phyloP scores from a whole-genome alignment of 345 rosid genomes.

The Turritis glabra region DNA sequence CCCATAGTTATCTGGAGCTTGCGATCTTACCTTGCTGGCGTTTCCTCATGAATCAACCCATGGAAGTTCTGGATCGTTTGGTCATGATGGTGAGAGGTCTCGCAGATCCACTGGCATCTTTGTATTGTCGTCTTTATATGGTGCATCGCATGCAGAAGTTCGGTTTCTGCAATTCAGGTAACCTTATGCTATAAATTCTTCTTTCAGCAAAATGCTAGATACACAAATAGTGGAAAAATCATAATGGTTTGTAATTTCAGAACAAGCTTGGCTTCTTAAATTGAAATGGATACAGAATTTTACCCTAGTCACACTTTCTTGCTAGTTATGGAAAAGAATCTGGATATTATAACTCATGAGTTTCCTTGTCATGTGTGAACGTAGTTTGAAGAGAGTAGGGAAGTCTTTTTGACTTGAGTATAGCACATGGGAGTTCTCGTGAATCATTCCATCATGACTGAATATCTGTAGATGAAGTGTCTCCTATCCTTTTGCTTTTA shows the following conservation, averaged over 20 bases:
- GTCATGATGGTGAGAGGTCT: slow-evolving; percentile 84
- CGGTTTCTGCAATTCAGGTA: slow-evolving; percentile 58
- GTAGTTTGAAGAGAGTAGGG: slow-evolving; percentile 7
- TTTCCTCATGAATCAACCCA: slow-evolving; percentile 61
- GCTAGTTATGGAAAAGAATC: slow-evolving; percentile 10
- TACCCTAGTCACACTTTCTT: slow-evolving; percentile 14
- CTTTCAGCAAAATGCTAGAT: not conserved
- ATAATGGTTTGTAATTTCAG: slow-evolving; percentile 3
- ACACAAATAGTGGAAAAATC: not conserved
- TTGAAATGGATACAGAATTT: not conserved
- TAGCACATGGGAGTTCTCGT: slow-evolving; percentile 1
- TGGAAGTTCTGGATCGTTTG: slow-evolving; percentile 60
- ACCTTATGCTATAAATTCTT: not conserved
- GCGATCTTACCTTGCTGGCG: slow-evolving; percentile 91
- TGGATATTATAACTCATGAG: not conserved
- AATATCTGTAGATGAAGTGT: slow-evolving; percentile 5
- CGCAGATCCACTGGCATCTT: slow-evolving; percentile 82
- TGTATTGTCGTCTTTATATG: slow-evolving; percentile 79
- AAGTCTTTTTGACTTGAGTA: not conserved
- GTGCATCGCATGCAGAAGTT: slow-evolving; percentile 69
- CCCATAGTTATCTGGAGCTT: slow-evolving; percentile 76
- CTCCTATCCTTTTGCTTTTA: not conserved
- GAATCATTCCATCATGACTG: slow-evolving; percentile 13
- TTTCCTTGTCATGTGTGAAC: not conserved
- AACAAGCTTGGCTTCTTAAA: slow-evolving; percentile 11